Conservation (phyloP, 441 rosid genomes). For the Croton setiger region DNA sequence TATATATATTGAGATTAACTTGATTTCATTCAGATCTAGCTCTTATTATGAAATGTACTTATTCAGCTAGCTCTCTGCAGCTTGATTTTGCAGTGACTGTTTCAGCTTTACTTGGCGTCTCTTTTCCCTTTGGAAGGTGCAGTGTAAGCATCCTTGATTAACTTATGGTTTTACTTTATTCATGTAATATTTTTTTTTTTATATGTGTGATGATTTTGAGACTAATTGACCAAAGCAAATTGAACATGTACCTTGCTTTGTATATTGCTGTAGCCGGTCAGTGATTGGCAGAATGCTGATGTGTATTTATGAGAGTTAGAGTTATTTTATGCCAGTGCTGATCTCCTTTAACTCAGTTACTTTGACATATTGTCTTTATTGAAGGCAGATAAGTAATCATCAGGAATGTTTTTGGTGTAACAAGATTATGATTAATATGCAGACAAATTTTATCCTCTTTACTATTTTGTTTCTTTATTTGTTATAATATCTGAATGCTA, state of each 20-base stretch:
- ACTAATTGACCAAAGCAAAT: neutral
- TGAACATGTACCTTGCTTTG: neutral
- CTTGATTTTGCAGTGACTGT: slow-evolving; percentile 92
- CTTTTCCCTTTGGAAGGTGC: slow-evolving; percentile 99
- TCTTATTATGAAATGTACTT: slow-evolving; percentile 13
- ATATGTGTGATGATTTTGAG: neutral
- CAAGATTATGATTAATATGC: neutral
- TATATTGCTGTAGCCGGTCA: neutral
- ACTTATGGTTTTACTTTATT: slow-evolving; percentile 16
- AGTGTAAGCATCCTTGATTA: slow-evolving; percentile 62
- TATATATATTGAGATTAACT: neutral
- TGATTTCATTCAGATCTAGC: slow-evolving; percentile 19
- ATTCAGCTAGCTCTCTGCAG: slow-evolving; percentile 41
- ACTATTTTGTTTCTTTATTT: neutral
- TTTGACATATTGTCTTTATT: neutral
- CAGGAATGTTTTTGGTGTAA: slow-evolving; percentile 2
- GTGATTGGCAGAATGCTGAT: slow-evolving; percentile 6
- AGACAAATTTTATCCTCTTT: neutral
- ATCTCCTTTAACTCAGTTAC: neutral
- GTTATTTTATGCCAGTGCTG: neutral
- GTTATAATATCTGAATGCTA: neutral
- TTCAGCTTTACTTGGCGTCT: slow-evolving; percentile 84
- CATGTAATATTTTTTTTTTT: slow-evolving; percentile 7
- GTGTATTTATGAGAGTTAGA: neutral
- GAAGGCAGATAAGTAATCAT: neutral